Evolutionary conservation across 2,329 filamentous ascomycete species (phyloP), one percentile per base, ranked within the genome.

Genomic region (Aspergillus brunneoviolaceus): DNA sequence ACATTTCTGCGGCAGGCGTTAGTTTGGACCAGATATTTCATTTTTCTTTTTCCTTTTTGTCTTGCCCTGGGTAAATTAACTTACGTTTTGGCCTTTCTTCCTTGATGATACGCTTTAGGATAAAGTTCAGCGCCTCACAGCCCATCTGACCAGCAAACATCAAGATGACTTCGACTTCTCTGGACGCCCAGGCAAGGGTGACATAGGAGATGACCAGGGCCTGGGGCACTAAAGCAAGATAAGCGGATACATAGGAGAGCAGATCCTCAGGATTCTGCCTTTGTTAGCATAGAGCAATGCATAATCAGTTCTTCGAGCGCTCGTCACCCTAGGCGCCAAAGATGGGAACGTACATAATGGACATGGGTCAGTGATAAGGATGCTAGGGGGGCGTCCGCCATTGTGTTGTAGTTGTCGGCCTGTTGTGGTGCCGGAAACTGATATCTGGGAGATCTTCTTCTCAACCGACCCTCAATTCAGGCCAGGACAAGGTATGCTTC

Each of bases 361-460:
- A 98, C 93, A 80, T 98, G 94, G 11, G 95, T 98, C 67, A 99
- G 80, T 55, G 94, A 96, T 62, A 99, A 85, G 25, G 94, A 98
- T 55, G 93, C 92, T 59, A 98, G 82, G 47, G 90, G 87, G 58
- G 72, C 69, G 58, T 79, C 75, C 35, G 66, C 67, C 67, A 72
- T 74, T 45, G 14, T 45, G 14, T 19, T 45, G 39, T 19, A 9
- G 39, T 5, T 45, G 16, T 9, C 39, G 39, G 14, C 4, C 6
- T n/a, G 39, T 55, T 66, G 60, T 31, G n/a, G 19, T 14, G 19
- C 33, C 42, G 11, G 12, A 9, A 25, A 14, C 16, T 9, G 21
- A 10, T 10, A 29, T 29, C 3, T 29, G 50, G 33, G 19, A n/a
- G 1, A 35, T 35, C 14, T 35, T 10, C 14, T 16, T 35, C 2